Evolutionary conservation across 176 grass and related monocot species (phyloP), one percentile per base, ranked within the genome.

Genomic region (Ananas comosus): DNA sequence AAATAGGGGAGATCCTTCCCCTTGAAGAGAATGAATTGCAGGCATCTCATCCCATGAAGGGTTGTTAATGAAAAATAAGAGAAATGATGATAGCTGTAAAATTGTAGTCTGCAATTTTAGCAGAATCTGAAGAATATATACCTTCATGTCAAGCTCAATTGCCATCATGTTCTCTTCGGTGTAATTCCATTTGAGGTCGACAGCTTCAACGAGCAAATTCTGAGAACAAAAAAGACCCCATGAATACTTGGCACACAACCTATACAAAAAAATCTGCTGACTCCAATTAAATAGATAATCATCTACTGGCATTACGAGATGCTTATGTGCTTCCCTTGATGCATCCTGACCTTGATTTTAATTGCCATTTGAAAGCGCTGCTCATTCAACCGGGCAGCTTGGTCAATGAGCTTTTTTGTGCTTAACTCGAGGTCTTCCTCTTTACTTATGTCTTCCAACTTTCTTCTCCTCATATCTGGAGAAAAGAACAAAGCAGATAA

Each of bases 81-180:
- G 33, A 42, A 42, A 42, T 42, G 7, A 42, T 48, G 42, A 7
- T 66, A 66, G 9, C 54, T 10, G 19, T 14, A 18, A 59, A 59
- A 17, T 59, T 19, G 16, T 22, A 64, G 2, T 74, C 57, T 72
- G 10, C 72, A 83, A 49, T 76, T 64, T 49, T 69, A 56, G 42
- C 12, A 64, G 14, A 24, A 63, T 73, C 68, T n/a, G 25, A 59
- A 64, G 11, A 61, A 63, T 50, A 48, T 69, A 71, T 90, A 97
- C 93, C 89, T 89, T 89, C 23, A 67, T 64, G 78, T 97, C 89
- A 47, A 97, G 68, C 81, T 92, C 89, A 53, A 87, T 81, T 13
- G 54, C 85, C 64, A 69, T 64, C 86, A 97, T 79, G 53, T 83
- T 58, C 81, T 97, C 81, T 81, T 79, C 89, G 76, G 79, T 66